Evolutionary conservation across 805 yeast genomes (phyloP), one percentile per base, ranked within the genome.

Genomic region (Spathaspora passalidarum): DNA sequence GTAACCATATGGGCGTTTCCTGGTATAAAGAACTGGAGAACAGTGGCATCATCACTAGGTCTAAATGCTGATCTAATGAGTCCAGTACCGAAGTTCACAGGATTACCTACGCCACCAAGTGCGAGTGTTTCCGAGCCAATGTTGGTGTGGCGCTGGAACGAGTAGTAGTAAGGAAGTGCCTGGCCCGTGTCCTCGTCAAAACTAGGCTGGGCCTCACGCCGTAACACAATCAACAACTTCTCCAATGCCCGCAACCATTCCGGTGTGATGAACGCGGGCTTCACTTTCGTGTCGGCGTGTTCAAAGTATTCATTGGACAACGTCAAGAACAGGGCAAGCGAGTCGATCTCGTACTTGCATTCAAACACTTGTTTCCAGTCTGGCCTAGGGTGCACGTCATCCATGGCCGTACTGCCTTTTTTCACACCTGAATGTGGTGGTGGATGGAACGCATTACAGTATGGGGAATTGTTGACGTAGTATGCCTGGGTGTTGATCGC

Each of bases 401-500:
- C 96, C 43, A 71, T 62, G 1, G 82, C 76, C 5, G 86, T 69
- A 1, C 74, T 64, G 23, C 78, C 81, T 32, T 69, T 68, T 36
- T 68, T 69, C 21, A 84, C 69, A 0, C 68, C 68, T 1, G 83
- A 73, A 5, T 57, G 66, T 3, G 67, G 67, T 0, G 96, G 96
- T 1, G 96, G 95, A 57, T 89, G 95, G 69, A 88, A 90, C 0
- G 96, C 96, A 63, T 89, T 89, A 64, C 97, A 89, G 62, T 87
- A 89, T 0, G 96, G 96, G 5, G 84, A 78, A 20, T 65, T 68
- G 16, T 66, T 51, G 5, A 89, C 71, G 54, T 77, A 87, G 19
- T 75, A 66, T 0, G 90, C 86, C 63, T 90, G 96, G 19, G 88
- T 86, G 48, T 80, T 76, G 42, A 89, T 86, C 1, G 96, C 96